phyloP scores from a whole-genome alignment of 2,329 filamentous ascomycete genomes.

The Magnaporthiopsis incrustans region DNA sequence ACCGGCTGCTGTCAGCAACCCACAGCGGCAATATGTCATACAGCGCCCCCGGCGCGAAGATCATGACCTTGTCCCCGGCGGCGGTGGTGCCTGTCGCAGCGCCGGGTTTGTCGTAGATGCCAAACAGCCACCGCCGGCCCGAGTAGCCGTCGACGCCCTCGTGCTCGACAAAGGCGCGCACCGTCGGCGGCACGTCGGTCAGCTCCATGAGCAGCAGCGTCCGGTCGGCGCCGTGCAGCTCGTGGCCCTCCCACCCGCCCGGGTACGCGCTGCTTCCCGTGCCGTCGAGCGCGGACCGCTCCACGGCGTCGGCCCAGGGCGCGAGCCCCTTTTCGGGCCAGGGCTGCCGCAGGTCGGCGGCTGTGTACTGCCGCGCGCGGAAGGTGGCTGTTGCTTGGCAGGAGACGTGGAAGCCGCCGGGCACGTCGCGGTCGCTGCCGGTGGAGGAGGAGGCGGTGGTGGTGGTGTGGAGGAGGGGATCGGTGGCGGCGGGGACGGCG shows the following conservation, averaged over 20 bases:
- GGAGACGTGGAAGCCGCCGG: slow-evolving; percentile 7
- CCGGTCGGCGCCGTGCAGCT: slow-evolving; percentile 1
- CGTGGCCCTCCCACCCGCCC: slow-evolving; percentile 9
- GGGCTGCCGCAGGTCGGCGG: slow-evolving; percentile 5
- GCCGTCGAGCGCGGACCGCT: background rate
- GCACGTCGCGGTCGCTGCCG: slow-evolving; percentile 5
- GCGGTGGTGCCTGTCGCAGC: background rate
- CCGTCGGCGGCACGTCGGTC: slow-evolving; percentile 17
- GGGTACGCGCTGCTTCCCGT: slow-evolving; percentile 5
- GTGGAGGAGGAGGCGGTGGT: background rate
- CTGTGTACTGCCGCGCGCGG: slow-evolving; percentile 7
- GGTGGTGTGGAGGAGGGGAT: too few relatives aligned
- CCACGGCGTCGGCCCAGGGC: slow-evolving; percentile 6
- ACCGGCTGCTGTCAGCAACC: slow-evolving; percentile 28
- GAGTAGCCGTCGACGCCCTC: slow-evolving; percentile 13
- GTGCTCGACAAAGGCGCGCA: slow-evolving; percentile 21
- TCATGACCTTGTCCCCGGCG: slow-evolving; percentile 23
- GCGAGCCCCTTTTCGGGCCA: background rate
- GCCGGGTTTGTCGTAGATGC: slow-evolving; percentile 20
- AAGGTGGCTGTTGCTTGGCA: slow-evolving; percentile 6
- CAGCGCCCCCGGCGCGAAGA: slow-evolving; percentile 35
- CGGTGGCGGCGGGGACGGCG: background rate
- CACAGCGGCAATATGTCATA: slow-evolving; percentile 34
- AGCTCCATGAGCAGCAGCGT: slow-evolving; percentile 17
- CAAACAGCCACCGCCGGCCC: slow-evolving; percentile 19